Conservation (phyloP, 805 yeast species). For the Torulaspora gathmanii region DNA sequence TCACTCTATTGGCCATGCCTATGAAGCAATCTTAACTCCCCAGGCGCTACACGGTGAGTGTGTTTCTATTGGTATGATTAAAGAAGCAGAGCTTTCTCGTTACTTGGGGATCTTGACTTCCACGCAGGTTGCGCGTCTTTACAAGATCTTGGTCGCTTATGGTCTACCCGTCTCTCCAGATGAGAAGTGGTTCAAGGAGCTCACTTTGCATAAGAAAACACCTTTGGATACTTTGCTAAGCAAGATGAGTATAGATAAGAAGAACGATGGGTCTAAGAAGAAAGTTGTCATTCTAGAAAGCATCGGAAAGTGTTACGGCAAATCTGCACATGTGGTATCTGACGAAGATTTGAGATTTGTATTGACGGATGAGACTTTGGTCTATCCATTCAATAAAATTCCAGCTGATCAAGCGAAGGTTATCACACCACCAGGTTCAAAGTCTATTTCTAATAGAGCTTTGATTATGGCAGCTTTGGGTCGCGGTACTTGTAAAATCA, state of each 20-base stretch:
- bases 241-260: slow-evolving; percentile 94
- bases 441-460: slow-evolving; percentile 94
- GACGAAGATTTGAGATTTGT: slow-evolving; percentile 79
- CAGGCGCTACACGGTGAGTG: slow-evolving; percentile 97
- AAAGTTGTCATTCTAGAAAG: slow-evolving; percentile 76
- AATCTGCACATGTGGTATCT: slow-evolving; percentile 75
- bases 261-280: slow-evolving; percentile 89
- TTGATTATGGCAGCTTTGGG: slow-evolving; percentile 89
- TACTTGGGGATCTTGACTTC: slow-evolving; percentile 85
- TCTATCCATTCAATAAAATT: slow-evolving; percentile 48
- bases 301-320: slow-evolving; percentile 87
- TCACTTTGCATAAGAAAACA: slow-evolving; percentile 64
- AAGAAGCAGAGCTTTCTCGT: slow-evolving; percentile 93
- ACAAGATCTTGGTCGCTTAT: slow-evolving; percentile 78
- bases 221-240: slow-evolving; percentile 70
- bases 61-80: slow-evolving; percentile 94
- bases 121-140: slow-evolving; percentile 85
- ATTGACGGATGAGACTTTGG: slow-evolving; percentile 73
- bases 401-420: slow-evolving; percentile 33
- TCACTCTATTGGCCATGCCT: slow-evolving; percentile 96
- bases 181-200: slow-evolving; percentile 65
- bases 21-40: slow-evolving; percentile 95
- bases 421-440: slow-evolving; percentile 91
- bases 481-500: slow-evolving; percentile 73
- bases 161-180: slow-evolving; percentile 76